Base-by-base conservation (phyloP, 2,329 filamentous ascomycete genomes). In the Cryphonectria japonica region DNA sequence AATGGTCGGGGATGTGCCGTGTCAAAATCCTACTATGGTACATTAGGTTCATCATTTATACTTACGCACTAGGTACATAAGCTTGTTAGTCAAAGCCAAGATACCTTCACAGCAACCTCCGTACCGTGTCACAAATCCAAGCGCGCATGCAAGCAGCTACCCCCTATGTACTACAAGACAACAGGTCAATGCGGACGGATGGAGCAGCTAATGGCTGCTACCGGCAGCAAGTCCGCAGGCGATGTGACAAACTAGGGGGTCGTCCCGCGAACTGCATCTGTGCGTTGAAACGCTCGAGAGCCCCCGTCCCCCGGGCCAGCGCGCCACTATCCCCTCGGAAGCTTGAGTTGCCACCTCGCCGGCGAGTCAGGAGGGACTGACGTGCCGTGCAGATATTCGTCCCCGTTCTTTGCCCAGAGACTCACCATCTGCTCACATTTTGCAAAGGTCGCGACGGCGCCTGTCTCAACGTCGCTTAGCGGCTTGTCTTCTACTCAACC, bases 281-380 rank as follows among this genome's bases (percentile, higher is more conserved):
- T 65, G 63, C 63, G 63, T 37, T 65, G 63, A 65, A 65, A 65
- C 63, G 43, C 43, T 65, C 41, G 26, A 46, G 62, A 65, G 26
- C 63, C 14, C 13, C 29, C 34, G 6, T 34, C 34, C 13, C 62
- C 13, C 14, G 26, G 54, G 16, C 54, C 29, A 59, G 29, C 54
- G 16, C 14, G 26, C 54, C 26, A 29, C n/a, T 11, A 22, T 1
- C 7, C 8, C 26, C 29, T 59, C 26, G 26, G 54, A 59, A 59
- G 29, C 54, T 32, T 59, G 54, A 32, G 54, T 32, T 32, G 54
- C 54, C 54, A 29, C 54, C 14, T 29, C 14, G 13, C 29, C 54
- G 26, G 13, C 54, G 54, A 59, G 54, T 59, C 54, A 59, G 54
- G 54, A 16, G 1, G 22, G 46, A 50, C 22, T 50, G 54, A 32